Percentiles rank a stretch among this genome's conserved stretches.
Conservation (phyloP, 2,329 filamentous ascomycete species). For the Chaetothyriales sp. region DNA sequence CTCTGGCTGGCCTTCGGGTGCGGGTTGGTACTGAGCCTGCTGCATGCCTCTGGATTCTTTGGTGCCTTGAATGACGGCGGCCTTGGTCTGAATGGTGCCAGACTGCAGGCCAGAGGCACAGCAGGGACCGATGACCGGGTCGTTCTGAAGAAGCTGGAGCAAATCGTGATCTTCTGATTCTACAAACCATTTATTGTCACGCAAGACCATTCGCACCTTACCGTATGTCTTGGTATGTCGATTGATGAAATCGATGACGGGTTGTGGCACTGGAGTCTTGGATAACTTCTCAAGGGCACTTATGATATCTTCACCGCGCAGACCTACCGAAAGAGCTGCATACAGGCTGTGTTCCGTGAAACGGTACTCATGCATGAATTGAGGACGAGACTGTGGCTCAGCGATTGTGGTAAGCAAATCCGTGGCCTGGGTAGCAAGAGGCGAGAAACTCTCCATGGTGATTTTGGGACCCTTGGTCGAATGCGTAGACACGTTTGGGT, state of each 20-base stretch:
- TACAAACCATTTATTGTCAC: slow-evolving; percentile 87
- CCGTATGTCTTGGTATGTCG: slow-evolving; percentile 81
- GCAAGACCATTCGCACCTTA: slow-evolving; percentile 87
- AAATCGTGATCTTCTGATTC: slow-evolving; percentile 82
- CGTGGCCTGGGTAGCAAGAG: slow-evolving; percentile 71
- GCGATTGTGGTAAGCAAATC: slow-evolving; percentile 94
- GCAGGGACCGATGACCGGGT: slow-evolving; percentile 65
- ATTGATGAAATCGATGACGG: slow-evolving; percentile 65
- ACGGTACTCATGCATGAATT: slow-evolving; percentile 84
- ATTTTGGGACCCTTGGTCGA: slow-evolving; percentile 58
- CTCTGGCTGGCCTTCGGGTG: slow-evolving; percentile 10
- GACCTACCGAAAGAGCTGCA: slow-evolving; percentile 86
- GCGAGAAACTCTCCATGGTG: slow-evolving; percentile 87
- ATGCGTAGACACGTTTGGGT: slow-evolving; percentile 38
- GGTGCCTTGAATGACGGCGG: slow-evolving; percentile 83
- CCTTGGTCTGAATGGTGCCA: slow-evolving; percentile 68
- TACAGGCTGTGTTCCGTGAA: slow-evolving; percentile 88
- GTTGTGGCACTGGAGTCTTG: slow-evolving; percentile 74
- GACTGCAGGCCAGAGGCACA: slow-evolving; percentile 45
- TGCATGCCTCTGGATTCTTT: slow-evolving; percentile 81
- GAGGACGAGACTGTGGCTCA: slow-evolving; percentile 79
- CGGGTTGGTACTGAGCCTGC: slow-evolving; percentile 44
- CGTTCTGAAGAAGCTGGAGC: slow-evolving; percentile 72
- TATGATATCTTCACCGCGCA: slow-evolving; percentile 80
- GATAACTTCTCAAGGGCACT: slow-evolving; percentile 75